Percentiles rank a stretch among this genome's conserved stretches.
Evolutionary conservation across 139 green algal species (phyloP).

Genomic region (Zygnema circumcarinatum): DNA sequence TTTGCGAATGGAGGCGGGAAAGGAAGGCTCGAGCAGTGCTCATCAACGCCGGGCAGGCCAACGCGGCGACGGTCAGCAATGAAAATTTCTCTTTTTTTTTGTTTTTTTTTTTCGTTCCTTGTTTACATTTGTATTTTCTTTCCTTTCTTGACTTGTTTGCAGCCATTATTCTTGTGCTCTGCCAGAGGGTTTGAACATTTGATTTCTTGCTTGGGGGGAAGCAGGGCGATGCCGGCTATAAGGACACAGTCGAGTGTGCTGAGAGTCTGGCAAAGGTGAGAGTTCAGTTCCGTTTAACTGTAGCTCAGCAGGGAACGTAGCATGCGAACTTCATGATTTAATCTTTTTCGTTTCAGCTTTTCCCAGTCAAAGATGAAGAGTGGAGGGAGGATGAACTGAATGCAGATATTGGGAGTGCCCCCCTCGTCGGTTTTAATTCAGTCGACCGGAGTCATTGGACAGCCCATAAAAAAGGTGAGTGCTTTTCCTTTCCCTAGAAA

Average conservation of each 20-base stretch:
- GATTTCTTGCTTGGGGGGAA: conserved; percentile 11
- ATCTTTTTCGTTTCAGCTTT: no score
- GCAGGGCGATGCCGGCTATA: conserved; percentile 73
- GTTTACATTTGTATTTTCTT: no score
- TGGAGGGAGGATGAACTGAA: conserved; percentile 28
- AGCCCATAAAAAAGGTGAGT: conserved; percentile 89
- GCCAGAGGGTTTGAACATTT: conserved; percentile 2
- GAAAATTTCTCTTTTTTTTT: conserved; percentile 14
- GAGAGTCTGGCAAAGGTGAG: conserved; percentile 64
- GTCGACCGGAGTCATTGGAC: conserved; percentile 95
- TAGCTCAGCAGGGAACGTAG: no score
- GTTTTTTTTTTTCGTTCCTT: not conserved
- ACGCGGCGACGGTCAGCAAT: conserved; percentile 67
- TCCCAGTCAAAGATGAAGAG: no score
- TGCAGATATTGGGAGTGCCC: conserved; percentile 71
- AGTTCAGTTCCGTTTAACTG: not conserved
- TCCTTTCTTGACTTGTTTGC: no score
- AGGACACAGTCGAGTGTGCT: conserved; percentile 71
- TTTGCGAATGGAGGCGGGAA: not conserved
- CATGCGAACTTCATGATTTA: no score
- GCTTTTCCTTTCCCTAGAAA: no score
- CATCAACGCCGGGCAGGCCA: conserved; percentile 96
- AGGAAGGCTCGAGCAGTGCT: conserved; percentile 78
- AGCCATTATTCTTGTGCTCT: conserved; percentile 28
- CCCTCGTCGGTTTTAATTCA: conserved; percentile 79